Base-by-base conservation (phyloP, 495 filamentous ascomycete genomes). In the Penicillium pancosmium region DNA sequence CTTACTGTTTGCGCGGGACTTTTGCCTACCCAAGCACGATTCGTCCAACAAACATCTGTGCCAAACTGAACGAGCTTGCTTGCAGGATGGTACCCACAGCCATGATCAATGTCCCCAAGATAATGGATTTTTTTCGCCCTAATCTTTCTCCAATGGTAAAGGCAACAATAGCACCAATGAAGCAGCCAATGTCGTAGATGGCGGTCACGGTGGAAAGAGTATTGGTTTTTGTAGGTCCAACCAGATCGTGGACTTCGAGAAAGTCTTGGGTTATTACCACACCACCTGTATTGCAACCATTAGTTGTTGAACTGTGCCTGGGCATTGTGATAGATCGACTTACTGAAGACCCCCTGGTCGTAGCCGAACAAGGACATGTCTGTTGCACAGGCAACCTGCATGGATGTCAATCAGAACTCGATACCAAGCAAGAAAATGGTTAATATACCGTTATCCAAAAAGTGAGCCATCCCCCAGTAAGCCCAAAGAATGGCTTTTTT, bases 61-160 rank as follows among this genome's bases (percentile, higher is more conserved):
- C 62, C 5, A 78, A 52, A 38, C 70, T 69, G 57, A 73, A 80
- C 0, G 81, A 66, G 2, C 75, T 67, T n/a, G 79, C 76, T 62
- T 85, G 82, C 0, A 84, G 65, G 31, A 82, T 73, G 7, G 78
- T 78, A 12, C 81, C 83, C 19, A 84, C 55, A 31, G 69, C 73
- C 74, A 86, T 80, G 47, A 86, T 76, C 0, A 67, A 55, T 7
- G 75, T 77, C 0, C 77, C 80, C 18, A 77, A 55, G 8, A 82
- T 52, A 50, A 85, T 78, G 1, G 75, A 73, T 52, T 74, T 78
- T 65, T 78, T 78, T 6, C 82, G 68, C 4, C 82, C 81, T 1
- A 83, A 69, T 13, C 59, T 63, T 51, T 83, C 81, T 27, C 84
- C 61, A 13, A 34, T 55, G 51, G 23, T 49, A 54, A 52, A 23